Conservation (phyloP, 345 rosid species). For the Melaleuca quinquenervia region DNA sequence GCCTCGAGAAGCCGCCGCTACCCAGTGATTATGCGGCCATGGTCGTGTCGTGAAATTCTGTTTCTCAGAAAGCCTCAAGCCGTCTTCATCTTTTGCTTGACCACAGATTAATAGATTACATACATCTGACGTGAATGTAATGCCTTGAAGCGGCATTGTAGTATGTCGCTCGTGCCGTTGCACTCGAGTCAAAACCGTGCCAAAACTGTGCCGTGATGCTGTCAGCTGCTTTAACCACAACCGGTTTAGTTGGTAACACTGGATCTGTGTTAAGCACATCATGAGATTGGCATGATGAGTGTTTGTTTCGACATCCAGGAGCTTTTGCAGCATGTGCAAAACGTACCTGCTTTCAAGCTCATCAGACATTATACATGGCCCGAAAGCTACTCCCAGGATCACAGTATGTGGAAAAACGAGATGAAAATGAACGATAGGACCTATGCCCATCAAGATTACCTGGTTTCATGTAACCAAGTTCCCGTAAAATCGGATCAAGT, state of each 20-base stretch:
- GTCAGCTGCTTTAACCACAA: background rate
- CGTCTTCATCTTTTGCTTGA: background rate
- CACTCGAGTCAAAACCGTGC: background rate
- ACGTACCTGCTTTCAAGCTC: background rate
- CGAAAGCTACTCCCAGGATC: background rate
- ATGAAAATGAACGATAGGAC: background rate
- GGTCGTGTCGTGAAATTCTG: background rate
- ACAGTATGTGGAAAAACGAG: background rate
- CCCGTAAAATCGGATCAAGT: background rate
- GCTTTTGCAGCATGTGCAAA: background rate
- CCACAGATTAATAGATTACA: background rate
- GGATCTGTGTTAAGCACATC: background rate
- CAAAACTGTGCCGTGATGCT: background rate
- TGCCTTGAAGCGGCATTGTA: background rate
- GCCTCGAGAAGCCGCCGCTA: too few species aligned
- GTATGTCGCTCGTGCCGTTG: background rate
- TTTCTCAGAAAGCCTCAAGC: background rate
- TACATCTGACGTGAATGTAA: background rate
- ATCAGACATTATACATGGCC: background rate
- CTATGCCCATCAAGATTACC: background rate
- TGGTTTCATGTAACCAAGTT: background rate
- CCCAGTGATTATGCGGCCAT: background rate
- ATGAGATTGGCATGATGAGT: background rate
- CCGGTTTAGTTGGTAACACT: background rate
- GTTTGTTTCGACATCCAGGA: background rate